These are phyloP conservation scores for Fusarium bactridioides DNA, from an alignment of 2,329 filamentous ascomycete species.

Conservation along the genomic window DNA sequence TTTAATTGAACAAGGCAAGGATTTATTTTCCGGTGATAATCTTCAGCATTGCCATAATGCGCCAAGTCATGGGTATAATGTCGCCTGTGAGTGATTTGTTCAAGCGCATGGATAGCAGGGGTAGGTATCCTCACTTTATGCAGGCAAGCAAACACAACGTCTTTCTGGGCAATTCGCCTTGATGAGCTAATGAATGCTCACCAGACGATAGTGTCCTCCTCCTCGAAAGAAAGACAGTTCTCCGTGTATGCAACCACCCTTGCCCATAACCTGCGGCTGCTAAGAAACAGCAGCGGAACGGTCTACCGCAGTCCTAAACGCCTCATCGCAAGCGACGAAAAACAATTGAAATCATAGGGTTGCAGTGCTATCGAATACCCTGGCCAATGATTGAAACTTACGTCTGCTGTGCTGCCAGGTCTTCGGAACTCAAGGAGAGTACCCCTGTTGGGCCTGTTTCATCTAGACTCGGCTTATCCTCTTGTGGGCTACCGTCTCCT, in stretches of 20 bases:
- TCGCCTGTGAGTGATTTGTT: conserved; percentile 7
- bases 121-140: conserved; percentile 19
- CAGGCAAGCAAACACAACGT: conserved; percentile 6
- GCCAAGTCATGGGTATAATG: conserved; percentile 3
- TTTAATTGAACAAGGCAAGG: conserved; percentile 2
- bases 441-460: conserved; percentile 30
- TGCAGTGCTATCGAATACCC: conserved; percentile 23
- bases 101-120: conserved; percentile 11
- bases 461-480: conserved; percentile 26
- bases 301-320: conserved; percentile 1
- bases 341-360: conserved; percentile 21
- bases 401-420: conserved; percentile 26
- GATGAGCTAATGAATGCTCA: conserved; percentile 15
- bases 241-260: background rate
- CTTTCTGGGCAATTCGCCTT: background rate
- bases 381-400: conserved; percentile 18
- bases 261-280: conserved; percentile 2
- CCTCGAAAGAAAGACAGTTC: conserved; percentile 2
- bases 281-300: background rate
- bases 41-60: background rate
- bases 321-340: conserved; percentile 2
- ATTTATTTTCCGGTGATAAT: background rate
- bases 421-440: background rate
- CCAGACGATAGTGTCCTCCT: background rate
- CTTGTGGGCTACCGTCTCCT: conserved; percentile 21